Conservation (phyloP, 306 rosid species). For the Inga oerstediana region DNA sequence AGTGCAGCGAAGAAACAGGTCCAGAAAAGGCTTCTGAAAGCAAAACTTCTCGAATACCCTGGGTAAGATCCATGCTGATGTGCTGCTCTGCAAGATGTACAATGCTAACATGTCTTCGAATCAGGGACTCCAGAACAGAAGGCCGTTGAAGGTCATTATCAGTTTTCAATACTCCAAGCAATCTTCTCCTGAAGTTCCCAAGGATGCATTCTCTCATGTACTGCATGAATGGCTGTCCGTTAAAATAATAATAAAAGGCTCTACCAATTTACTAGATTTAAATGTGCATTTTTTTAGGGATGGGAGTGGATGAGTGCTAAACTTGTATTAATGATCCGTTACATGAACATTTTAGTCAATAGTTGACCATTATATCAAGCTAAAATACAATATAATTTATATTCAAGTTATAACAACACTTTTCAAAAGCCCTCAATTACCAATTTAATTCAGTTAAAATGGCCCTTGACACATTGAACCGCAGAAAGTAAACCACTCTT, state of each 20-base stretch:
- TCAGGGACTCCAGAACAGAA: slow-evolving; percentile 81
- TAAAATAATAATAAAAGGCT: slow-evolving; percentile 26
- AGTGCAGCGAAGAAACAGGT: slow-evolving; percentile 93
- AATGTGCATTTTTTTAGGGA: slow-evolving; percentile 21
- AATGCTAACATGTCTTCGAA: slow-evolving; percentile 82
- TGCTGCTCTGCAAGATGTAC: slow-evolving; percentile 98
- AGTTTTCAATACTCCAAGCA: slow-evolving; percentile 89
- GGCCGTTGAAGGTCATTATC: slow-evolving; percentile 98
- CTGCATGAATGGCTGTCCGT: slow-evolving; percentile 59
- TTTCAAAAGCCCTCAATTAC: not conserved
- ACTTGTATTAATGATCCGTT: slow-evolving; percentile 14
- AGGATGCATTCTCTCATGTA: slow-evolving; percentile 99
- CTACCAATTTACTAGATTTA: slow-evolving; percentile 6
- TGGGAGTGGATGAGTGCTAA: slow-evolving; percentile 8
- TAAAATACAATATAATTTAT: not conserved
- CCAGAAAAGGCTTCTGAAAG: slow-evolving; percentile 92
- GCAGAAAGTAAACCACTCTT: no score
- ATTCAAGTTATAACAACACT: not conserved
- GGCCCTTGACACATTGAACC: not conserved
- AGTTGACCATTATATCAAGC: not conserved
- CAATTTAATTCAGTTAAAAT: not conserved
- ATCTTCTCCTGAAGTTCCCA: slow-evolving; percentile 96
- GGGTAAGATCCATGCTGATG: slow-evolving; percentile 96
- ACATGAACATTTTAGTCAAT: slow-evolving; percentile 19
- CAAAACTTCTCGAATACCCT: slow-evolving; percentile 91